These are phyloP conservation scores for Butyriboletus appendiculatus DNA, from an alignment of 1,284 basidiomycete genomes.

Conservation along the genomic window DNA sequence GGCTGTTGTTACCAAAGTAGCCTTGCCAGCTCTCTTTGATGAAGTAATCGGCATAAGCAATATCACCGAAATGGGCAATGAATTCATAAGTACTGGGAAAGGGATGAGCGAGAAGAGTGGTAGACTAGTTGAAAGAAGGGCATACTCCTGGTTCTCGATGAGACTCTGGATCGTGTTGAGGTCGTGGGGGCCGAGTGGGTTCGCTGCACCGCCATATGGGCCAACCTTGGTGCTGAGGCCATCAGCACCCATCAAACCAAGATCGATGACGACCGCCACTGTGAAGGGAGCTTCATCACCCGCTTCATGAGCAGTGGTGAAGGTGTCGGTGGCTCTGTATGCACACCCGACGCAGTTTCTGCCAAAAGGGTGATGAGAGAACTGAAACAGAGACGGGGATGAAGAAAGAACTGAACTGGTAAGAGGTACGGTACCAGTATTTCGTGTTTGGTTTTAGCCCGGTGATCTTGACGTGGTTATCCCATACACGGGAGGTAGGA, in stretches of 20 bases:
- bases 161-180: slow-evolving; percentile 35
- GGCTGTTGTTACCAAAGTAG: slow-evolving; percentile 31
- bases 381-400: background rate
- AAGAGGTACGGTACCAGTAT: slow-evolving; percentile 32
- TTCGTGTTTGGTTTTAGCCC: slow-evolving; percentile 24
- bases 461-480: slow-evolving; percentile 32
- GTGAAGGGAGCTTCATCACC: slow-evolving; percentile 23
- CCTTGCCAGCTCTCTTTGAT: slow-evolving; percentile 32
- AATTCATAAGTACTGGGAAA: slow-evolving; percentile 26
- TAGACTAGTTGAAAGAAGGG: background rate
- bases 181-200: slow-evolving; percentile 26
- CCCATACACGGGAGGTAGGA: slow-evolving; percentile 25
- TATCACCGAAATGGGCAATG: slow-evolving; percentile 28
- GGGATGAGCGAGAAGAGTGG: background rate
- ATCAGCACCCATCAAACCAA: slow-evolving; percentile 30
- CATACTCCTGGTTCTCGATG: slow-evolving; percentile 31
- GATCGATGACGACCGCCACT: slow-evolving; percentile 29
- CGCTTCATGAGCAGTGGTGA: slow-evolving; percentile 23
- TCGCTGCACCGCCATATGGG: slow-evolving; percentile 23
- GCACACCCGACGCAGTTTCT: slow-evolving; percentile 33
- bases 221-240: slow-evolving; percentile 33
- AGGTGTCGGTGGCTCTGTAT: slow-evolving; percentile 27
- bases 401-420: slow-evolving; percentile 22
- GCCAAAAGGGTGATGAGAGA: background rate
- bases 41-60: slow-evolving; percentile 33